A percentile compares a stretch with the other conserved stretches of the same genome.
Evolutionary conservation across 2,329 filamentous ascomycete genomes (phyloP).

Genomic region (Colletotrichum orbiculare): DNA sequence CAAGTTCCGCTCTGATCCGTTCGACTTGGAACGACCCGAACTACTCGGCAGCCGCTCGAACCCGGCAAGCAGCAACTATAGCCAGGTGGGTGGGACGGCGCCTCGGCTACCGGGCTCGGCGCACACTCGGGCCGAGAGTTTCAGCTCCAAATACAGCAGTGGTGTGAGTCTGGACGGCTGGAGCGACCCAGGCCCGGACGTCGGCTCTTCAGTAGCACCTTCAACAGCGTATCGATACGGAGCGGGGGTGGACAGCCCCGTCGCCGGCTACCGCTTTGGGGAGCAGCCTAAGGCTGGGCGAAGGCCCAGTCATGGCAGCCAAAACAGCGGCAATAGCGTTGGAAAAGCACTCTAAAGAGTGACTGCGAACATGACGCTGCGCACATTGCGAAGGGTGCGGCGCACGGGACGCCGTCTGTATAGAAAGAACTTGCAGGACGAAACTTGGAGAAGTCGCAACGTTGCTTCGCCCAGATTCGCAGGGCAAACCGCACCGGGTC

Average conservation of each 20-base stretch:
- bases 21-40: constrained; percentile 70
- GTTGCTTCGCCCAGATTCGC: no score
- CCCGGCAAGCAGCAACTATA: constrained; percentile 44
- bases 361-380: background rate
- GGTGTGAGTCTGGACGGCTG: constrained; percentile 59
- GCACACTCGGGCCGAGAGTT: constrained; percentile 52
- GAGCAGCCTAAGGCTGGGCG: constrained; percentile 29
- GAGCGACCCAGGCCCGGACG: constrained; percentile 66
- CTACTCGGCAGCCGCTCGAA: constrained; percentile 50
- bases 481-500: no score
- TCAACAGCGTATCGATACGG: constrained; percentile 38
- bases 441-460: no score
- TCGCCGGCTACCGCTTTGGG: constrained; percentile 33
- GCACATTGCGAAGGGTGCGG: no score
- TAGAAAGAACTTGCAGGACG: no score
- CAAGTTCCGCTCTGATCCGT: constrained; percentile 72
- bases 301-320: constrained; percentile 31
- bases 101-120: constrained; percentile 42
- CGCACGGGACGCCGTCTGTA: no score
- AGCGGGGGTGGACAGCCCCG: constrained; percentile 40
- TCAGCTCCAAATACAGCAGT: constrained; percentile 61
- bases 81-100: constrained; percentile 38
- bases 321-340: constrained; percentile 34
- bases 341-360: constrained; percentile 35
- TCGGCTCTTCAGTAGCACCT: constrained; percentile 52